Base-by-base conservation (phyloP, 2,329 filamentous ascomycete genomes). In the Neonectria faginata region DNA sequence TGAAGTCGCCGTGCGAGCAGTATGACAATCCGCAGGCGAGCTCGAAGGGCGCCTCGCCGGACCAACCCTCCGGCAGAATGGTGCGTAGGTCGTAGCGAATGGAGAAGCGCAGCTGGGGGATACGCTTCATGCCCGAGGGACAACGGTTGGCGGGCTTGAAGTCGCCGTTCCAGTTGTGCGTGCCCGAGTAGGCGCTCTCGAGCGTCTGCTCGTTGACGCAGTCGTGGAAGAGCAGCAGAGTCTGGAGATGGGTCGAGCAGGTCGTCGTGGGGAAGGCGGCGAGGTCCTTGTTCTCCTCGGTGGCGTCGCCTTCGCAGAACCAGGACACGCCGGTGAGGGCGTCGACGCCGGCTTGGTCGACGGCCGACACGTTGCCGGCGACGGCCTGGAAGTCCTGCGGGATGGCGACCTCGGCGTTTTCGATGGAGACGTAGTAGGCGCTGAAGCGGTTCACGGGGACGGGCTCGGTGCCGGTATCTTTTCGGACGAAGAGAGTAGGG, bases 31-130 rank as follows among this genome's bases (percentile, higher is more conserved):
- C 79, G 65, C 77, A 80, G 0, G 81, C 77, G 2, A 83, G 75
- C 72, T 81, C 76, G 11, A 83, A 67, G 1, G 82, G 81, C 14
- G 81, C 75, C 0, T 70, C 72, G 42, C 81, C 81, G 18, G 66
- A 74, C 81, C 81, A 83, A 16, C 82, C 81, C 22, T 77, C 70
- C 0, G 81, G 79, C 11, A 83, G 66, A 2, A 70, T 70, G 29
- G 76, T 77, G 53, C 79, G 77, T 10, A 81, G 69, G 62, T 83
- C 81, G 70, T 82, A 83, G 33, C 81, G 78, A 60, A 83, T 79
- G 18, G 76, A 79, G 74, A 83, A 83, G 48, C 82, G 78, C n/a
- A 83, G 77, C 67, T 80, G 79, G 1, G 81, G 80, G 73, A 83
- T 83, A 10, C 76, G 73, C 68, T 80, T 80, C 77, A 80, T 82